Evolutionary conservation across 2,329 filamentous ascomycete species (phyloP).

Genomic region (Alternaria gaisen): DNA sequence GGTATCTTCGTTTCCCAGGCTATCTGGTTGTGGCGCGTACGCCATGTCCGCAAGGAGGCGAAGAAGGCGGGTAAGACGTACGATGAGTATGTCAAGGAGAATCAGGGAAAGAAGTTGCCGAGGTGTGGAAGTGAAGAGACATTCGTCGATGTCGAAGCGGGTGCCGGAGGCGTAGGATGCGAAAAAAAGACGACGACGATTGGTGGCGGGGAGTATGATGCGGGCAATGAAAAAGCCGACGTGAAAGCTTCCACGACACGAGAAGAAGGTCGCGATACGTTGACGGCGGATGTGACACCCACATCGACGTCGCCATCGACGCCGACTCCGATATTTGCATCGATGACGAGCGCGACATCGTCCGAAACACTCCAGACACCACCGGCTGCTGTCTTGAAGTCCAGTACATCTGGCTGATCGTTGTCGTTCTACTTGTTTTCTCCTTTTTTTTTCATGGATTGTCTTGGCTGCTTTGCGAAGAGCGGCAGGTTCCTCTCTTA

Average conservation of each 20-base stretch:
- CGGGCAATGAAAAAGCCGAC: neutral
- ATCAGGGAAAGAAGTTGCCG: slow-evolving; percentile 34
- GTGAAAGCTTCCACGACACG: slow-evolving; percentile 1
- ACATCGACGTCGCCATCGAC: neutral
- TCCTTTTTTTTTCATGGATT: neutral
- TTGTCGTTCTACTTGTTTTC: neutral
- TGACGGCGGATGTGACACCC: neutral
- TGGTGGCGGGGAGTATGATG: slow-evolving; percentile 4
- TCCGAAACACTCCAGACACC: neutral
- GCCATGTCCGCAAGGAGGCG: slow-evolving; percentile 62
- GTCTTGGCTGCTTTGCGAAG: neutral
- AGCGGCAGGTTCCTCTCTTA: neutral
- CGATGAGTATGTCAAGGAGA: slow-evolving; percentile 58
- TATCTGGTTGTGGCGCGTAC: slow-evolving; percentile 66
- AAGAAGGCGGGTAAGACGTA: slow-evolving; percentile 62
- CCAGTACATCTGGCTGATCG: neutral
- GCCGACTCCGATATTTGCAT: neutral
- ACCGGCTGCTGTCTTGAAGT: slow-evolving; percentile 6
- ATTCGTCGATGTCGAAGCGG: slow-evolving; percentile 39
- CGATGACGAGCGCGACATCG: neutral
- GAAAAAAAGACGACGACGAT: neutral
- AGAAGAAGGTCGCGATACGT: neutral
- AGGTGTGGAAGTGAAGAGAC: slow-evolving; percentile 36
- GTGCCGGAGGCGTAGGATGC: neutral
- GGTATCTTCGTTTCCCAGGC: slow-evolving; percentile 69